Evolutionary conservation across 768 basidiomycete species (phyloP), one percentile per base, ranked within the genome.

Genomic region (Serendipita sp.): DNA sequence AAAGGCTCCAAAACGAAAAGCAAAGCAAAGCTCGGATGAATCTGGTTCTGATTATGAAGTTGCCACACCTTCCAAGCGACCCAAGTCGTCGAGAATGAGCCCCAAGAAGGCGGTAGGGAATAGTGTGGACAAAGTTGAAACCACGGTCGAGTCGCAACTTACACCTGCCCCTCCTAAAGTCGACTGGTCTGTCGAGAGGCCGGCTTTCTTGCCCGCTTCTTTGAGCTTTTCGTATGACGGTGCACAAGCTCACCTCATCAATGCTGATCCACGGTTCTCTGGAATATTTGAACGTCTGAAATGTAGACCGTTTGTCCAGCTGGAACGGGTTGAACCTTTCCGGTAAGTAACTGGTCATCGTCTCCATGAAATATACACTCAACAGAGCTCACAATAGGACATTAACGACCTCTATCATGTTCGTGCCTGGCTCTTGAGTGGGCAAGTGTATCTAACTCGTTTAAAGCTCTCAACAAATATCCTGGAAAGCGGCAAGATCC

Each of bases 401-500:
- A 0, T 78, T 92, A 30, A 79, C 81, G 30, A 80, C 81, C 3
- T 88, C 86, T 37, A 89, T 92, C 64, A 72, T 92, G 80, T 89
- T 75, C 74, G 83, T 60, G 45, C 63, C 32, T 58, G 34, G 63
- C 34, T 41, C 44, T 65, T 30, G 34, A 46, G 16, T 45, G 15
- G 7, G 15, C 51, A 16, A 28, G 45, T 5, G 34, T 38, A 3
- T 35, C 32, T 11, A 66, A 13, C 18, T n/a, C 41, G 28, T 28
- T 45, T 64, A 3, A 65, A 87, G 86, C 45, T 85, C 81, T 3
- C 87, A 88, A 72, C 88, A 92, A 71, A 88, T 92, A 28, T 90
- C 88, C 0, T 91, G 88, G 88, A 73, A 86, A 48, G 93, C 92
- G 10, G 93, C 92, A 0, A 79, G 88, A 24, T 84, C 89, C 18